Base-by-base conservation (phyloP, 1,139 yeast genomes). In the Saccharomycopsis hybrid region DNA sequence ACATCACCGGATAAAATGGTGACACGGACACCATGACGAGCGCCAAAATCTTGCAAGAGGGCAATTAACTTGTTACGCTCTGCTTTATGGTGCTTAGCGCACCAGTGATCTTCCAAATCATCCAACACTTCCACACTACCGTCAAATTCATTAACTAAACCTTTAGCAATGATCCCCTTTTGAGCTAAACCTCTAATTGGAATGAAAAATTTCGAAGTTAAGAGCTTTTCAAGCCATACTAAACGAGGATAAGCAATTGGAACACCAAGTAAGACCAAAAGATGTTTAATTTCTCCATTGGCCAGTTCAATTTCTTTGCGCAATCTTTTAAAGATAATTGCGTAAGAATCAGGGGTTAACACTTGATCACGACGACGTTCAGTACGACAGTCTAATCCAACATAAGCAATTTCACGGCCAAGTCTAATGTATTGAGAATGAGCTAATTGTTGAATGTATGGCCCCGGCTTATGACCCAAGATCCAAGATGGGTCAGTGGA, bases 101-200 rank as follows among this genome's bases (percentile, higher is more conserved):
- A 89, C 97, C 97, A 90, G 66, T 92, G 97, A 64, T 90, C 98
- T 62, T 89, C 85, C 63, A 92, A 73, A 63, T 90, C 97, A 62
- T 92, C 97, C 57, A 90, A 73, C 18, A 90, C 79, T 66, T 90
- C 97, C 24, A 90, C 81, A 42, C 85, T 80, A 1, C 97, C 97
- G 61, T 89, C 96, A 62, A 89, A 90, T 58, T 87, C 94, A 62
- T 92, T 90, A 38, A 87, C 88, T 39, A 87, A 68, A 1, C 94
- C 90, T 51, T 77, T 74, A 44, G 76, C 74, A 46, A 85, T 66
- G 46, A 85, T 65, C 2, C 92, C 90, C 55, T 77, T 78, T 53
- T 80, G 74, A 1, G 96, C 88, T 48, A 89, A 66, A 52, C 71
- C 74, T 61, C 82, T 78, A 7, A 86, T 54, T 1, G 97, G 97